Conservation (phyloP, 2,329 filamentous ascomycete species). For the Fusarium cyanostomum region DNA sequence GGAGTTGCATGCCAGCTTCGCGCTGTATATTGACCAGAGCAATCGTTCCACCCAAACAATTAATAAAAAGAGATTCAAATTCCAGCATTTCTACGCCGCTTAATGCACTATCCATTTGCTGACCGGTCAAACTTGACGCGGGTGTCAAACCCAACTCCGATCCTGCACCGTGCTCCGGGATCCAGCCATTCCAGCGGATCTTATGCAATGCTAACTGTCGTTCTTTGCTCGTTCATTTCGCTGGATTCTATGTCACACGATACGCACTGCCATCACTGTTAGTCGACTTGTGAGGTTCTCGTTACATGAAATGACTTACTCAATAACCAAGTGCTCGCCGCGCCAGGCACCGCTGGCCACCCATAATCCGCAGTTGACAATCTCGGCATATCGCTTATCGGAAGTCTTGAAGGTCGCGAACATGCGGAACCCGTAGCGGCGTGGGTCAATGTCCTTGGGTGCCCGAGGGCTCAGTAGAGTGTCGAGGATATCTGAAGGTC, state of each 20-base stretch:
- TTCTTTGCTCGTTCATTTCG: slow-evolving; percentile 5
- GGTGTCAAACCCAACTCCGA: slow-evolving; percentile 29
- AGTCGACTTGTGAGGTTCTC: slow-evolving; percentile 9
- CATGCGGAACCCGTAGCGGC: slow-evolving; percentile 59
- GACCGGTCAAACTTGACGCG: slow-evolving; percentile 30
- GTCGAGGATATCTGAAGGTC: slow-evolving; percentile 56
- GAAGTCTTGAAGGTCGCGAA: slow-evolving; percentile 61
- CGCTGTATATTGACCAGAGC: slow-evolving; percentile 23
- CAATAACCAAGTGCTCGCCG: slow-evolving; percentile 56
- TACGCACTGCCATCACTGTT: slow-evolving; percentile 43
- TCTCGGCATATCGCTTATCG: slow-evolving; percentile 59
- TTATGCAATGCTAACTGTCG: slow-evolving; percentile 37
- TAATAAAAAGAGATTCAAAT: slow-evolving; percentile 14
- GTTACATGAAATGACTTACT: slow-evolving; percentile 48
- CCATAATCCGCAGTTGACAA: slow-evolving; percentile 61
- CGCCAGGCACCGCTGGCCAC: slow-evolving; percentile 60
- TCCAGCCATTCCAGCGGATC: slow-evolving; percentile 22
- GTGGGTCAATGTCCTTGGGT: slow-evolving; percentile 52
- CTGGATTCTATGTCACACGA: slow-evolving; percentile 45
- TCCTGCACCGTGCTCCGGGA: slow-evolving; percentile 37
- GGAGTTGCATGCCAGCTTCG: slow-evolving; percentile 28
- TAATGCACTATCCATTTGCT: slow-evolving; percentile 34
- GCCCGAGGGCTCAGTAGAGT: slow-evolving; percentile 50
- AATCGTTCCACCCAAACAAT: slow-evolving; percentile 25
- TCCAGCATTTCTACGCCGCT: slow-evolving; percentile 29